phyloP scores from a whole-genome alignment of 345 rosid genomes.

The Atalantia buxifolia region DNA sequence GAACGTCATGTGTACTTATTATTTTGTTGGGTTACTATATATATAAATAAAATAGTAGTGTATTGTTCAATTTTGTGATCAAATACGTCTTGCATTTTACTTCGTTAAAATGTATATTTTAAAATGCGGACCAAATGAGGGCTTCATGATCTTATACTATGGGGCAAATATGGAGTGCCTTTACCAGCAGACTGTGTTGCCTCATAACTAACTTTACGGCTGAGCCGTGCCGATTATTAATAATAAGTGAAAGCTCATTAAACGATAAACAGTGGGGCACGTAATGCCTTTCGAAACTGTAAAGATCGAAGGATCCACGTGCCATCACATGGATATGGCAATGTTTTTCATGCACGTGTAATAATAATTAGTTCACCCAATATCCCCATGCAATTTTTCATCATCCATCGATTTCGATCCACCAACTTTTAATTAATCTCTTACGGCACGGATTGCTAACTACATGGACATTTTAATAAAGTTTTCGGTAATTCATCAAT shows the following conservation, averaged over 20 bases:
- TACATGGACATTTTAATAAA: not conserved
- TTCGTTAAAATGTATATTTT: too few species aligned
- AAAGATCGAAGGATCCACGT: conserved; percentile 15
- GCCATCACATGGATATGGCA: conserved; percentile 22
- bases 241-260: not conserved
- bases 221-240: not conserved
- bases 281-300: not conserved
- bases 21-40: too few species aligned
- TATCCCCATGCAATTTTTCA: conserved; percentile 21
- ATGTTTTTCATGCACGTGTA: not conserved
- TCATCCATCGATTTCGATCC: not conserved
- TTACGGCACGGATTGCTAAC: not conserved
- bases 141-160: accelerated
- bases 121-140: too few species aligned
- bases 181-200: not conserved
- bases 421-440: not conserved
- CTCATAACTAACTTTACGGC: not conserved
- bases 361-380: conserved; percentile 12
- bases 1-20: not conserved
- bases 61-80: not conserved
- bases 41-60: too few species aligned
- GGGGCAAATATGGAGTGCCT: not conserved
- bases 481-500: not conserved
- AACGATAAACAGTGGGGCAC: not conserved
- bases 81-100: too few species aligned